These are phyloP conservation scores for Murraya koenigii DNA, from an alignment of 345 rosid genomes.

Conservation along the genomic window DNA sequence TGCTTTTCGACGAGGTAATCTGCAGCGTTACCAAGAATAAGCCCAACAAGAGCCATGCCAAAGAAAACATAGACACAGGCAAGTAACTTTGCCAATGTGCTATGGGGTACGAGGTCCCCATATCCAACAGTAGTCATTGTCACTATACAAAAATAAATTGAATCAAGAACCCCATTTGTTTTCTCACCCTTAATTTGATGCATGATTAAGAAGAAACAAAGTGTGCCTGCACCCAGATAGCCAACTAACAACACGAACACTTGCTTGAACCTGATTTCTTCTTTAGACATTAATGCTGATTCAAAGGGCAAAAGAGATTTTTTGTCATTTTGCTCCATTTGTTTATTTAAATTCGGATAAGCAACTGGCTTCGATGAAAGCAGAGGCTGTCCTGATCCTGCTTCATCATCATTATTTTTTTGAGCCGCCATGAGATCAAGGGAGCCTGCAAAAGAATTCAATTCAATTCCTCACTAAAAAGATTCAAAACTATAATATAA, in stretches of 20 bases:
- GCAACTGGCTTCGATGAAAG: conserved; percentile 21
- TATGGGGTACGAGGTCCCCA: conserved; percentile 55
- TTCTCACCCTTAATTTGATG: conserved; percentile 47
- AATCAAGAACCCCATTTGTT: conserved; percentile 48
- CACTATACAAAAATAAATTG: conserved; percentile 50
- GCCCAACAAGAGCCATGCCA: conserved; percentile 52
- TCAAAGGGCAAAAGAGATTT: conserved; percentile 12
- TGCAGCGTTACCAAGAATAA: conserved; percentile 48
- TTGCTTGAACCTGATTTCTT: conserved; percentile 21
- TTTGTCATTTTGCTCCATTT: neutral
- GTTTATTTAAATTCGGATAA: conserved; percentile 14
- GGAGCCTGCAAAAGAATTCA: neutral
- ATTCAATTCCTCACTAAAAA: neutral
- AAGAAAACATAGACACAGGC: conserved; percentile 41
- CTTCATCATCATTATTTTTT: too few species aligned
- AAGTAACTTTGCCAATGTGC: conserved; percentile 35
- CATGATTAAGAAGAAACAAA: conserved; percentile 41
- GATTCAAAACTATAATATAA: too few species aligned
- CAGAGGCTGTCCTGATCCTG: conserved; percentile 28
- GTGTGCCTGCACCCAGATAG: conserved; percentile 42
- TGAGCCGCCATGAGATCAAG: conserved; percentile 35
- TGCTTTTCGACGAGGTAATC: conserved; percentile 53
- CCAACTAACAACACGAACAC: conserved; percentile 21
- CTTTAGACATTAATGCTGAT: conserved; percentile 11
- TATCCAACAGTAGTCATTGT: conserved; percentile 61